Evolutionary conservation across 768 basidiomycete species (phyloP), one percentile per base, ranked within the genome.

Genomic region (Pleurotus pulmonarius): DNA sequence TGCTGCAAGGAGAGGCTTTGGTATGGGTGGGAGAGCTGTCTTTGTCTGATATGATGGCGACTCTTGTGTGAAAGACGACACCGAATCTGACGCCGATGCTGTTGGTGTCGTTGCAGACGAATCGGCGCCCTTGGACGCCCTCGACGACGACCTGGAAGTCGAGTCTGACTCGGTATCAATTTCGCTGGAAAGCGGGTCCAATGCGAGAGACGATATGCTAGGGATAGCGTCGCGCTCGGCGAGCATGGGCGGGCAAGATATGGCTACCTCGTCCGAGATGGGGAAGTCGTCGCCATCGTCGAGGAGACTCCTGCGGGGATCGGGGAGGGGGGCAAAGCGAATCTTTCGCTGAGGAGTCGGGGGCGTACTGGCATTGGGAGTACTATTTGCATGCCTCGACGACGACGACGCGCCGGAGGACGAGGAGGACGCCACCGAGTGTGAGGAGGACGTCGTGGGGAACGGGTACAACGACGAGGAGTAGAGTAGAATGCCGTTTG

Each of bases 301-400:
- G 60, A 73, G 60, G 58, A 78, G 73, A 49, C 80, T 77, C 49
- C 82, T 77, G 20, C 82, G 76, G 1, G 90, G 88, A 62, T 90
- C 87, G 1, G 93, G 93, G 15, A 94, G 80, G 1, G 93, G 93
- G 0, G 93, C 92, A 60, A 94, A 94, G 58, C 89, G 83, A 58
- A 94, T 93, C 51, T 53, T 53, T 20, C 39, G 15, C 18, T 53
- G 49, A 1, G 49, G 49, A 51, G 49, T 51, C 5, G 49, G 24
- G 8, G 49, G 46, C n/a, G 24, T 47, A 24, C 46, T 47, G 16
- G 16, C 15, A 3, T 47, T 16, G 16, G 15, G n/a, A 15, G 6
- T 44, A 5, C 3, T 44, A 7, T 44, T 44, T 34, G 29, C 8
- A 11, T 34, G 29, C 12, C 16, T n/a, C 46, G 46, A 48, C n/a